Evolutionary conservation across 2,329 filamentous ascomycete species (phyloP).

Genomic region (Graphilbum ipis-grandicollis): DNA sequence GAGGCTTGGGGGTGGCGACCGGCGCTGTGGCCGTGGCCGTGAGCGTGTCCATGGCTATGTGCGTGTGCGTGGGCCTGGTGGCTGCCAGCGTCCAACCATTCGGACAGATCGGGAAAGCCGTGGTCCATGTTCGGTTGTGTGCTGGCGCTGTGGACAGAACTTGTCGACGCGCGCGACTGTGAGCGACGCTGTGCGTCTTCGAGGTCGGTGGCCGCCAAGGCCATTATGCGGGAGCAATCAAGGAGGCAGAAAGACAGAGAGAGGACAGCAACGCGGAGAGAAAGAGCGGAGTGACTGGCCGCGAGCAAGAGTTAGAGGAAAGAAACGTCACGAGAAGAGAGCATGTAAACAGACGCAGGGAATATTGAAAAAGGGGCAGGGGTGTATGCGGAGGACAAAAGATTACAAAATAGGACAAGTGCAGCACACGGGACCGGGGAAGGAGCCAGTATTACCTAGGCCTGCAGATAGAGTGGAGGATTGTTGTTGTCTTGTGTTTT

Average conservation of each 20-base stretch:
- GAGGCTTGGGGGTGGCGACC: slow-evolving; percentile 26
- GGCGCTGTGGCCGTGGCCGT: slow-evolving; percentile 1
- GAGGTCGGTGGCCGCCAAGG: slow-evolving; percentile 15
- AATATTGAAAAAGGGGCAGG: neutral
- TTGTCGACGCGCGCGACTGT: slow-evolving; percentile 36
- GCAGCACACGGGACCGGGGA: too few species aligned
- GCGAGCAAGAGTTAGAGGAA: neutral
- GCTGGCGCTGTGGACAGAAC: slow-evolving; percentile 35
- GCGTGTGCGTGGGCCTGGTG: slow-evolving; percentile 26
- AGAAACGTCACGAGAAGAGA: neutral
- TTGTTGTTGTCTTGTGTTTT: neutral
- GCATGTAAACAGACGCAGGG: neutral
- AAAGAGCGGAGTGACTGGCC: too few species aligned
- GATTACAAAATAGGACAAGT: too few species aligned
- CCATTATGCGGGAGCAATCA: too few species aligned
- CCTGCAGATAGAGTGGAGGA: too few species aligned
- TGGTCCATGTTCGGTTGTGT: slow-evolving; percentile 35
- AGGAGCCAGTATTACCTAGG: too few species aligned
- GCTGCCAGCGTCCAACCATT: slow-evolving; percentile 27
- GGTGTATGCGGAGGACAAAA: neutral
- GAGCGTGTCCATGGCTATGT: neutral
- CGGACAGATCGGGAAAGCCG: slow-evolving; percentile 25
- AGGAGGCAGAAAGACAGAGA: slow-evolving; percentile 6
- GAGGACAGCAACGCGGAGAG: neutral
- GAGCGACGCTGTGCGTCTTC: slow-evolving; percentile 30